Evolutionary conservation across 208 protist species (phyloP).

Genomic region (Leishmania braziliensis): DNA sequence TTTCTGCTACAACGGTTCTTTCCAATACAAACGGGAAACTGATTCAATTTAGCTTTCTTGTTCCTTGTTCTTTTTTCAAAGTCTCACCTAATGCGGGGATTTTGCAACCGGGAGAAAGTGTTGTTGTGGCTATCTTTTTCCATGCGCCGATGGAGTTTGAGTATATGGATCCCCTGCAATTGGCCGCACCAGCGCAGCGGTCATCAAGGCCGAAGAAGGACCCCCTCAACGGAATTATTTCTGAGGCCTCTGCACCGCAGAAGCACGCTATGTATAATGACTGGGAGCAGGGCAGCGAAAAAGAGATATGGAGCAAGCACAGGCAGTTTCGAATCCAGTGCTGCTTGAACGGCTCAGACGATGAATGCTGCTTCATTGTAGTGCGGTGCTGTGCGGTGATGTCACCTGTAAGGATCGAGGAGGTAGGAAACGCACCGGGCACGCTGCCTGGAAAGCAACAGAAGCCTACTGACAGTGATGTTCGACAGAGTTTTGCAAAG

Average conservation of each 20-base stretch:
- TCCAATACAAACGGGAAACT: slow-evolving; percentile 28
- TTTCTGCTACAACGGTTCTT: slow-evolving; percentile 36
- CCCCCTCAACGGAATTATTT: not conserved
- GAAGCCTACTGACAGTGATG: not conserved
- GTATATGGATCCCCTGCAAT: slow-evolving; percentile 9
- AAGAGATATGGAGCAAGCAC: slow-evolving; percentile 26
- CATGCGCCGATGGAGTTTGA: slow-evolving; percentile 24
- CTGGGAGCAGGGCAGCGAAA: slow-evolving; percentile 19
- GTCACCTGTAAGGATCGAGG: slow-evolving; percentile 16
- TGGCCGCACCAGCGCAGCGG: slow-evolving; percentile 3
- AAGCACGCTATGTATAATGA: slow-evolving; percentile 24
- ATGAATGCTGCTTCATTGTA: slow-evolving; percentile 21
- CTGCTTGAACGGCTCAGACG: slow-evolving; percentile 15
- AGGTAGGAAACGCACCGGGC: not conserved
- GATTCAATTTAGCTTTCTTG: slow-evolving; percentile 17
- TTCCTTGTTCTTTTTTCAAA: slow-evolving; percentile 28
- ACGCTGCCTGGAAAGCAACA: not conserved
- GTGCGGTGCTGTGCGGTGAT: slow-evolving; percentile 29
- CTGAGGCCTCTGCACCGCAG: not conserved
- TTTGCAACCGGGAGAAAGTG: slow-evolving; percentile 35
- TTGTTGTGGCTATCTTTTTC: slow-evolving; percentile 32
- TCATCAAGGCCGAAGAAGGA: slow-evolving; percentile 19
- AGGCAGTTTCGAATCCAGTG: slow-evolving; percentile 30
- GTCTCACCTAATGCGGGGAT: slow-evolving; percentile 33
- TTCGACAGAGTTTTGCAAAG: not conserved